Conservation (phyloP, 2,329 filamentous ascomycete genomes). For the Penicillium polonicum region DNA sequence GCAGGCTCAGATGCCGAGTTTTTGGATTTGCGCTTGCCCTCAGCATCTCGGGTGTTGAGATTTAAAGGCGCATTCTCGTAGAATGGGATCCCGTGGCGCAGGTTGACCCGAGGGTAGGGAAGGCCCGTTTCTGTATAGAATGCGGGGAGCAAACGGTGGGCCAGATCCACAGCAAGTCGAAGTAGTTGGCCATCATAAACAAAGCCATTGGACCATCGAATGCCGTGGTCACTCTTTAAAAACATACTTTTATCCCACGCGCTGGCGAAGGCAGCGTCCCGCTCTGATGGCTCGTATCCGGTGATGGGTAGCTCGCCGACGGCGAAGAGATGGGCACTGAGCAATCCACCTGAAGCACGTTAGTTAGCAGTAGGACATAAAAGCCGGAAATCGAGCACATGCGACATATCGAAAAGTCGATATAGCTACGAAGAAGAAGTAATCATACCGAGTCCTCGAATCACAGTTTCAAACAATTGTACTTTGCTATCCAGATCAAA, state of each 20-base stretch:
- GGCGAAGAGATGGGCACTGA: slow-evolving; percentile 93
- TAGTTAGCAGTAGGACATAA: slow-evolving; percentile 8
- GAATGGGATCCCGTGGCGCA: slow-evolving; percentile 87
- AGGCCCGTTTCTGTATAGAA: slow-evolving; percentile 90
- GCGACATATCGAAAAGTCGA: neutral
- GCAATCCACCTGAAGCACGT: slow-evolving; percentile 62
- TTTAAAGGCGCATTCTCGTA: slow-evolving; percentile 84
- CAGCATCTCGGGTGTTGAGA: slow-evolving; percentile 37
- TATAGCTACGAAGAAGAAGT: neutral
- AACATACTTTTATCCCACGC: slow-evolving; percentile 41
- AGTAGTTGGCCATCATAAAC: slow-evolving; percentile 86
- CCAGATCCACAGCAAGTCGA: slow-evolving; percentile 83
- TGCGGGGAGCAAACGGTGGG: slow-evolving; percentile 78
- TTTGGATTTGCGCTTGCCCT: slow-evolving; percentile 15
- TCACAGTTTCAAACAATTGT: slow-evolving; percentile 97
- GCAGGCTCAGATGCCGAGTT: slow-evolving; percentile 66
- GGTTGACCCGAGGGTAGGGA: slow-evolving; percentile 90
- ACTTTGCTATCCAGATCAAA: slow-evolving; percentile 98
- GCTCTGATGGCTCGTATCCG: slow-evolving; percentile 62
- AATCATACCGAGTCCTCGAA: slow-evolving; percentile 63
- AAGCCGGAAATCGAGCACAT: neutral
- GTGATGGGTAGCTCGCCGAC: slow-evolving; percentile 83
- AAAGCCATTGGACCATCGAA: slow-evolving; percentile 73
- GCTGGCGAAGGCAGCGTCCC: slow-evolving; percentile 40
- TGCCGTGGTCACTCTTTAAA: slow-evolving; percentile 38